A percentile compares a stretch with the other conserved stretches of the same genome.
phyloP scores from a whole-genome alignment of 164 flowering plant genomes.

The Sedum album region DNA sequence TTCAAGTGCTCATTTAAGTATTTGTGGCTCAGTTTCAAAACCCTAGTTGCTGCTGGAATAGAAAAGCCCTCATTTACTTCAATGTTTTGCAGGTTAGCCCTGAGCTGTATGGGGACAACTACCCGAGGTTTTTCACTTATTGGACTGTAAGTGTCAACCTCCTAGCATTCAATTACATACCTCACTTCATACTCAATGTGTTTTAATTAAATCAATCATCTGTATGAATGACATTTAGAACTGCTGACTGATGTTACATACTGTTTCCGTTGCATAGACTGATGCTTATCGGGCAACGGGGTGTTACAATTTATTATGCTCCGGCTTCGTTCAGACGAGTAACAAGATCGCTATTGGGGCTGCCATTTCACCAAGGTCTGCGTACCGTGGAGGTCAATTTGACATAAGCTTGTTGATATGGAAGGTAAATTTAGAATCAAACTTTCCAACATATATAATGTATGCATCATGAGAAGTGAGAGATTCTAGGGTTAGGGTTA shows the following conservation, averaged over 20 bases:
- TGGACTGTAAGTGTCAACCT: conserved; percentile 72
- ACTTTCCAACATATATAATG: not conserved
- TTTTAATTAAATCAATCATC: not conserved
- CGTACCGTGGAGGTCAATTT: conserved; percentile 69
- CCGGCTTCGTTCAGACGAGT: conserved; percentile 91
- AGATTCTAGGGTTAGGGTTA: not conserved
- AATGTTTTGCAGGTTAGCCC: conserved; percentile 70
- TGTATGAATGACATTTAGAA: not conserved
- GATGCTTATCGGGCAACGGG: conserved; percentile 93
- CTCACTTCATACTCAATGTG: not conserved
- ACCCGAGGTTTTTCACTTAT: conserved; percentile 89
- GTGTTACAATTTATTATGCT: conserved; percentile 91
- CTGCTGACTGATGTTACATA: not conserved
- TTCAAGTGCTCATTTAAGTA: conserved; percentile 2
- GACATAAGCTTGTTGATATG: conserved; percentile 81
- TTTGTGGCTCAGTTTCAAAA: not conserved
- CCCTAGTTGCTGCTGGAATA: not conserved
- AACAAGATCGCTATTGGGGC: conserved; percentile 85
- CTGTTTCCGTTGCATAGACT: conserved; percentile 32
- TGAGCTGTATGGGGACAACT: conserved; percentile 83
- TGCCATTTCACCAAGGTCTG: conserved; percentile 79
- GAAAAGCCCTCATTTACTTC: conserved; percentile 13
- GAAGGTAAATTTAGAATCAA: conserved; percentile 52
- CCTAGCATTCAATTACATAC: not conserved
- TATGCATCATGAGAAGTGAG: not conserved